A percentile compares a stretch with the other conserved stretches of the same genome.
phyloP scores from a whole-genome alignment of 2,329 filamentous ascomycete genomes.

The Fusarium nisikadoi region DNA sequence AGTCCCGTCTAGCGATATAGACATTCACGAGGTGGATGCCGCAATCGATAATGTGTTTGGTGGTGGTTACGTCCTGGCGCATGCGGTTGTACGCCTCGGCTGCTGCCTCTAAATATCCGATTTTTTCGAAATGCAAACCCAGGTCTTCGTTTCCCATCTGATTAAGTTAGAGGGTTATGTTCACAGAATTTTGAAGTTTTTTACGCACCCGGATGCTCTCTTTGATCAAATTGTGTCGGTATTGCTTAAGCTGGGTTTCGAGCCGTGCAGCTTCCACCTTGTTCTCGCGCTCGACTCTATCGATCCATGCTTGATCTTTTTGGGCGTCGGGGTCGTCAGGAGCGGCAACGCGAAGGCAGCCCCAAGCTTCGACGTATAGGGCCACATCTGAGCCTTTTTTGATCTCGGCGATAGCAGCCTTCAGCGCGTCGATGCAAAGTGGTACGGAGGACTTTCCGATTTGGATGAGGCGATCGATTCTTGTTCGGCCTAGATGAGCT shows the following conservation, averaged over 20 bases:
- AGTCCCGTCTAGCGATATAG: conserved; percentile 80
- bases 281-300: conserved; percentile 72
- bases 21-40: conserved; percentile 81
- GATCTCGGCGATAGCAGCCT: conserved; percentile 78
- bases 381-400: conserved; percentile 79
- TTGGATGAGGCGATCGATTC: conserved; percentile 81
- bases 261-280: conserved; percentile 78
- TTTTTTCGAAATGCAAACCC: conserved; percentile 82
- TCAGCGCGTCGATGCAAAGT: conserved; percentile 83
- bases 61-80: conserved; percentile 88
- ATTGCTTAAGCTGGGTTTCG: conserved; percentile 86
- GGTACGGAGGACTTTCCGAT: conserved; percentile 83
- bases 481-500: conserved; percentile 73
- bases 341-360: conserved; percentile 70
- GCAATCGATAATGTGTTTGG: conserved; percentile 85
- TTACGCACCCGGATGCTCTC: conserved; percentile 84
- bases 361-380: conserved; percentile 75
- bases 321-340: conserved; percentile 75
- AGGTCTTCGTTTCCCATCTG: conserved; percentile 96
- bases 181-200: neutral
- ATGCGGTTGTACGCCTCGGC: conserved; percentile 85
- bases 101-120: conserved; percentile 78
- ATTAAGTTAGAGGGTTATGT: conserved; percentile 2
- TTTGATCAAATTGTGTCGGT: conserved; percentile 97
- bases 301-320: conserved; percentile 80